These are phyloP conservation scores for Agaricus blazei DNA, from an alignment of 768 basidiomycete species.

Conservation along the genomic window DNA sequence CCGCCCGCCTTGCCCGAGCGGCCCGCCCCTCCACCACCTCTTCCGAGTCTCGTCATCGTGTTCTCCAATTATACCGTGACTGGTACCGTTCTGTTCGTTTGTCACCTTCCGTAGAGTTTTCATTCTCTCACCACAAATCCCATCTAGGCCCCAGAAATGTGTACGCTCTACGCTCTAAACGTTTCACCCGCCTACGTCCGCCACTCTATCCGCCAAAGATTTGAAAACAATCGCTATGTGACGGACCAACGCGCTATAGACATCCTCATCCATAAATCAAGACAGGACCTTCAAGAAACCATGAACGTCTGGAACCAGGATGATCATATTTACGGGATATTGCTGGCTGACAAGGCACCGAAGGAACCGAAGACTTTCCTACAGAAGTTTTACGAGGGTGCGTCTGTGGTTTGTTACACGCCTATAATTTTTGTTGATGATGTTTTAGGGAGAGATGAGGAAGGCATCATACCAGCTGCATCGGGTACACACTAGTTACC, in stretches of 20 bases:
- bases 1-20: constrained; percentile 75
- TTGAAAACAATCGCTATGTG: constrained; percentile 81
- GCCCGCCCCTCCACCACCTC: constrained; percentile 52
- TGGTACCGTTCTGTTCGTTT: constrained; percentile 88
- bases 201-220: constrained; percentile 77
- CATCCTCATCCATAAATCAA: constrained; percentile 76
- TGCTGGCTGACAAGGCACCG: constrained; percentile 29
- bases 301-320: constrained; percentile 92
- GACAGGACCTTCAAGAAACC: constrained; percentile 90
- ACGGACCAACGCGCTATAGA: constrained; percentile 82
- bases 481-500: constrained; percentile 34
- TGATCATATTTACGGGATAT: constrained; percentile 71
- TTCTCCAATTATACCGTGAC: constrained; percentile 78
- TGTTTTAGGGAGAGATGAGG: constrained; percentile 65
- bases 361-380: constrained; percentile 56
- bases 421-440: too few relatives aligned
- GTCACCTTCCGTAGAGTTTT: neutral
- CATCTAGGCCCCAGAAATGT: constrained; percentile 85
- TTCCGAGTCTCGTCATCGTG: constrained; percentile 61
- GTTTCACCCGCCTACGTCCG: constrained; percentile 75
- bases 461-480: constrained; percentile 65
- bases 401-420: constrained; percentile 12
- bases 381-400: constrained; percentile 84
- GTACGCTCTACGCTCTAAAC: constrained; percentile 75
- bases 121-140: neutral